A percentile compares a stretch with the other conserved stretches of the same genome.
These are phyloP conservation scores for Pleurotus platypus DNA, from an alignment of 768 basidiomycete genomes.

Conservation along the genomic window DNA sequence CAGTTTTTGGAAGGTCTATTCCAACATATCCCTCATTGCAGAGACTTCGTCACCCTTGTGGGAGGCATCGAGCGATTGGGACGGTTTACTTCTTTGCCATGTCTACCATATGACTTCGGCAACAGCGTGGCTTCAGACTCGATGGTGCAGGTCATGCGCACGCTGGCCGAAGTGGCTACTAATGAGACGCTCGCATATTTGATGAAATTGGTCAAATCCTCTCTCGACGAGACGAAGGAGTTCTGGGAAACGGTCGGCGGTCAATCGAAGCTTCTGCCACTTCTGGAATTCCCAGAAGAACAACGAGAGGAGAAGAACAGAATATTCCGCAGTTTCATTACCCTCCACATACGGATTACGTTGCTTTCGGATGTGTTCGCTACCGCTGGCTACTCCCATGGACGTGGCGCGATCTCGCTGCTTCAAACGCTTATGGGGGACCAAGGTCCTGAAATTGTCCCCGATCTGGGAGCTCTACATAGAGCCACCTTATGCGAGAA, in stretches of 20 bases:
- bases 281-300: constrained; percentile 46
- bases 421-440: constrained; percentile 71
- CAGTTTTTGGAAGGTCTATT: constrained; percentile 95
- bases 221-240: constrained; percentile 62
- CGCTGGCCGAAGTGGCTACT: constrained; percentile 85
- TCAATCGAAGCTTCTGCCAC: constrained; percentile 59
- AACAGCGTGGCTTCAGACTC: constrained; percentile 84
- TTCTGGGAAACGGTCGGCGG: constrained; percentile 62
- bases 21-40: constrained; percentile 85
- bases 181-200: constrained; percentile 71
- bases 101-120: constrained; percentile 85
- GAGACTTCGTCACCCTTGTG: constrained; percentile 77
- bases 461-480: constrained; percentile 76
- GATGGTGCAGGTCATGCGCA: constrained; percentile 83
- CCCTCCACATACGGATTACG: constrained; percentile 75
- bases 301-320: constrained; percentile 40
- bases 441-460: constrained; percentile 59
- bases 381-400: constrained; percentile 78
- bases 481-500: constrained; percentile 86
- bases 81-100: constrained; percentile 76
- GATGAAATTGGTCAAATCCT: constrained; percentile 63
- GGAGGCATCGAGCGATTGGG: constrained; percentile 76
- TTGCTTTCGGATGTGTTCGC: constrained; percentile 86
- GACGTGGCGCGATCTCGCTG: constrained; percentile 69
- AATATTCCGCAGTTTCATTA: constrained; percentile 69